These are phyloP conservation scores for Sophora flavescens DNA, from an alignment of 306 rosid genomes.

Conservation along the genomic window DNA sequence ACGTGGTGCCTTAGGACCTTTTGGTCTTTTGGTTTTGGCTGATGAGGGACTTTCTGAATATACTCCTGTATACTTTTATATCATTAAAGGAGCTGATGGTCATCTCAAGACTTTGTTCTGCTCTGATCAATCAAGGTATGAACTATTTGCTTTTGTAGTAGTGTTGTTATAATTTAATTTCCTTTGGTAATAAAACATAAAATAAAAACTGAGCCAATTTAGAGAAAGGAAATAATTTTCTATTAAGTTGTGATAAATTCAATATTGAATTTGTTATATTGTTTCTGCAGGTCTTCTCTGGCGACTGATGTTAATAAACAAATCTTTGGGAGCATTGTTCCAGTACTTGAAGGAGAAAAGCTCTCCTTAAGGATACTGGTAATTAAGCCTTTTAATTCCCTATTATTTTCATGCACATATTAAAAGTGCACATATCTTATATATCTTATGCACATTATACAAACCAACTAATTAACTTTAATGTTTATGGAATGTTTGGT, in stretches of 20 bases:
- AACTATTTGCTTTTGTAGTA: background rate
- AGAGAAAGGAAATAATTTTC: slow-evolving; percentile 5
- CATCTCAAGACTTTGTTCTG: slow-evolving; percentile 70
- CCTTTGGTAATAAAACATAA: background rate
- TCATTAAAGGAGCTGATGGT: slow-evolving; percentile 68
- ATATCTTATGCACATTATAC: background rate
- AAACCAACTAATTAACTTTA: background rate
- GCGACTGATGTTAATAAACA: slow-evolving; percentile 76
- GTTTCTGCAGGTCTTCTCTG: slow-evolving; percentile 66
- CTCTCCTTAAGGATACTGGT: slow-evolving; percentile 74
- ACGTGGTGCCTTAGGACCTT: slow-evolving; percentile 91
- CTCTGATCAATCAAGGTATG: slow-evolving; percentile 80
- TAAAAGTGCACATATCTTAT: background rate
- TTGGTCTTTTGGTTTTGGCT: slow-evolving; percentile 85
- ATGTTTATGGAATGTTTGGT: background rate
- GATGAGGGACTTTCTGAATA: slow-evolving; percentile 70
- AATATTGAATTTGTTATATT: slow-evolving; percentile 8
- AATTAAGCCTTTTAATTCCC: slow-evolving; percentile 27
- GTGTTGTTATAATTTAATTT: background rate
- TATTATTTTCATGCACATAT: background rate
- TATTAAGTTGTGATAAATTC: background rate
- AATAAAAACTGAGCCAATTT: background rate
- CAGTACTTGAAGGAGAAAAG: slow-evolving; percentile 78
- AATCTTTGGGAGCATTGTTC: slow-evolving; percentile 70
- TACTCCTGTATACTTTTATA: slow-evolving; percentile 83